Percentiles rank a stretch among this genome's conserved stretches.
Conservation (phyloP, 2,329 filamentous ascomycete species). For the Drechslera avenae region DNA sequence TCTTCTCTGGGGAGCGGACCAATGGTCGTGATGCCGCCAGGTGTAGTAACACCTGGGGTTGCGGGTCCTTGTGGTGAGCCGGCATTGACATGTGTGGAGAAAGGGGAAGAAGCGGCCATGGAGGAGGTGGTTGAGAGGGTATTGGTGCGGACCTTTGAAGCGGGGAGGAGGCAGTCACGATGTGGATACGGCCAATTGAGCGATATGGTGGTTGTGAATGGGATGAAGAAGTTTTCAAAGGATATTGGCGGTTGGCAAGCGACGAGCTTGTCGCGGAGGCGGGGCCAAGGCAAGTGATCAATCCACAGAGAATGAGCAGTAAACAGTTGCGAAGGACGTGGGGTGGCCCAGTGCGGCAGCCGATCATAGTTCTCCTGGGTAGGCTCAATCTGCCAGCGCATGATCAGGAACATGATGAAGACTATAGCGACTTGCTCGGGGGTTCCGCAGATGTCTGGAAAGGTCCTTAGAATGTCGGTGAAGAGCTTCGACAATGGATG, state of each 20-base stretch:
- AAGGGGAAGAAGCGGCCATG: constrained; percentile 33
- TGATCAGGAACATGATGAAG: constrained; percentile 84
- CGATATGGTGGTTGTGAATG: constrained; percentile 75
- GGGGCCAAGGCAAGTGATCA: constrained; percentile 80
- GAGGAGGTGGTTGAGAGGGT: constrained; percentile 33
- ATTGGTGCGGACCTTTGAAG: constrained; percentile 32
- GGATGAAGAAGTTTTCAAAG: constrained; percentile 83
- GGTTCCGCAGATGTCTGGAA: constrained; percentile 76
- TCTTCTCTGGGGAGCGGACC: constrained; percentile 32
- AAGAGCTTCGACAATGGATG: constrained; percentile 85
- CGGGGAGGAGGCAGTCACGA: constrained; percentile 67
- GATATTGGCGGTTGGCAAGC: constrained; percentile 61
- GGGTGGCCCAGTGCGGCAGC: constrained; percentile 74
- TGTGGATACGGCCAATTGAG: constrained; percentile 86
- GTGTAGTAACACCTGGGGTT: constrained; percentile 29
- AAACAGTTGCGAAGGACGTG: constrained; percentile 68
- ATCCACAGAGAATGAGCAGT: constrained; percentile 78
- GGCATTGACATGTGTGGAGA: constrained; percentile 38
- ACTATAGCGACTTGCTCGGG: constrained; percentile 83
- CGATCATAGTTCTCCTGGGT: constrained; percentile 79
- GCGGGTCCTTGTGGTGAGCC: constrained; percentile 33
- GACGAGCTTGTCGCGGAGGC: constrained; percentile 72
- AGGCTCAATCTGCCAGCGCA: constrained; percentile 81
- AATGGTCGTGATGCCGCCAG: constrained; percentile 16
- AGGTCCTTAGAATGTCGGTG: constrained; percentile 82